These are phyloP conservation scores for Vachellia collinsii DNA, from an alignment of 306 rosid genomes.

Conservation along the genomic window DNA sequence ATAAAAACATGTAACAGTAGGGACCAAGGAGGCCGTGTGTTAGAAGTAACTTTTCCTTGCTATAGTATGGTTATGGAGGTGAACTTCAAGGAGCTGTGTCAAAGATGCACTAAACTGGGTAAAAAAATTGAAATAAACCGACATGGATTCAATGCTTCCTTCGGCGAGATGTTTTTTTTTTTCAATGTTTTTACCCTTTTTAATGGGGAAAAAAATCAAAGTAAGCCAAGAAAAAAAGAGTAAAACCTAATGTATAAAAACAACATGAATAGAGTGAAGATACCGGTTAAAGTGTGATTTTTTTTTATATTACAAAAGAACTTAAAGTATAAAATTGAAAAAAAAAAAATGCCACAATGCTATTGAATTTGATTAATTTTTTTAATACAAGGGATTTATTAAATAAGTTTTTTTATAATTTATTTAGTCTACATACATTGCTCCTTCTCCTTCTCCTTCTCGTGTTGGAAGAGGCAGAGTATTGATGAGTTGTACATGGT, in stretches of 20 bases:
- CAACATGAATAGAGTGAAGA: neutral
- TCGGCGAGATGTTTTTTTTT: neutral
- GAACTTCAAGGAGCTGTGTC: neutral
- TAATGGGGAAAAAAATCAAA: neutral
- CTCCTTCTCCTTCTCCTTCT: neutral
- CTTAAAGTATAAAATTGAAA: neutral
- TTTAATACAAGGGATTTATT: neutral
- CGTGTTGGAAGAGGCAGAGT: conserved; percentile 43
- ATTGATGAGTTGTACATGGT: conserved; percentile 74
- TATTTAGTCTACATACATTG: neutral
- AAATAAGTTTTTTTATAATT: too few relatives aligned
- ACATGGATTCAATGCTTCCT: neutral
- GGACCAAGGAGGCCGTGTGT: neutral
- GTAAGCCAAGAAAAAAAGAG: neutral
- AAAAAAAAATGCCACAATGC: neutral
- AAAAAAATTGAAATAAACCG: neutral
- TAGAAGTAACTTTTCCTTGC: too few relatives aligned
- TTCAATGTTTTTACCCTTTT: neutral
- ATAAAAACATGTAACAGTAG: too few relatives aligned
- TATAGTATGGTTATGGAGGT: neutral
- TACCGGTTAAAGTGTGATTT: neutral
- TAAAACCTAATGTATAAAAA: neutral
- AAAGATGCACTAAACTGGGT: neutral
- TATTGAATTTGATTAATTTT: neutral
- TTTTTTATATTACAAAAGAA: neutral